These are phyloP conservation scores for Cladorrhinum samala DNA, from an alignment of 495 filamentous ascomycete species.

Conservation along the genomic window DNA sequence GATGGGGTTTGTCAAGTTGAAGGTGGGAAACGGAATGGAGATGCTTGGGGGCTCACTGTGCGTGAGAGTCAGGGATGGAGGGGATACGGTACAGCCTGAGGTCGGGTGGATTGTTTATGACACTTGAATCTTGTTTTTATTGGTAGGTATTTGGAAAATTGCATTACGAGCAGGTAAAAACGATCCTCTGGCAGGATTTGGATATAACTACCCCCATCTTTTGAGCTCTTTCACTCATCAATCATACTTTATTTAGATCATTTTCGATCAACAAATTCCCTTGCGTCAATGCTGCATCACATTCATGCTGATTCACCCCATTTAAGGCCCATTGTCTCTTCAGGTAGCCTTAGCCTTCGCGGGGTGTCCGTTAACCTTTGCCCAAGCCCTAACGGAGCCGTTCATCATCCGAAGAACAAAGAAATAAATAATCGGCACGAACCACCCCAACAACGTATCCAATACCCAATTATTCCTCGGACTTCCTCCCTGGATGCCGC, in stretches of 20 bases:
- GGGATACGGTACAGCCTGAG: conserved; percentile 36
- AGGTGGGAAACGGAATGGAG: conserved; percentile 28
- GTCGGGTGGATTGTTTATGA: conserved; percentile 38
- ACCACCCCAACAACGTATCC: conserved; percentile 55
- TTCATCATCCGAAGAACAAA: conserved; percentile 57
- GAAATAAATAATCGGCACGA: conserved; percentile 52
- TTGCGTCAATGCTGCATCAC: not conserved
- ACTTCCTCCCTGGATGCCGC: conserved; percentile 49
- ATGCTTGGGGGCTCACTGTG: conserved; percentile 37
- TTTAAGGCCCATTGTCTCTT: not conserved
- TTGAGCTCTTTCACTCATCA: too few relatives aligned
- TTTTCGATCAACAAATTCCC: too few relatives aligned
- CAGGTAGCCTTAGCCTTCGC: conserved; percentile 27
- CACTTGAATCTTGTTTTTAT: not conserved
- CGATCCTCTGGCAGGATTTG: too few relatives aligned
- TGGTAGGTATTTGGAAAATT: too few relatives aligned
- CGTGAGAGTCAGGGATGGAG: conserved; percentile 15
- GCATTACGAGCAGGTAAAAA: too few relatives aligned
- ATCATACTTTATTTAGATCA: too few relatives aligned
- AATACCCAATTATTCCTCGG: conserved; percentile 52
- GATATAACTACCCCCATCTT: too few relatives aligned
- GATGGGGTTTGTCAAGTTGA: conserved; percentile 33
- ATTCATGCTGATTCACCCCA: not conserved
- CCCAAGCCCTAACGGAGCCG: conserved; percentile 52
- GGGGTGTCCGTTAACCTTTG: conserved; percentile 53